Base-by-base conservation (phyloP, 1,284 basidiomycete genomes). In the Irpex lacteus region DNA sequence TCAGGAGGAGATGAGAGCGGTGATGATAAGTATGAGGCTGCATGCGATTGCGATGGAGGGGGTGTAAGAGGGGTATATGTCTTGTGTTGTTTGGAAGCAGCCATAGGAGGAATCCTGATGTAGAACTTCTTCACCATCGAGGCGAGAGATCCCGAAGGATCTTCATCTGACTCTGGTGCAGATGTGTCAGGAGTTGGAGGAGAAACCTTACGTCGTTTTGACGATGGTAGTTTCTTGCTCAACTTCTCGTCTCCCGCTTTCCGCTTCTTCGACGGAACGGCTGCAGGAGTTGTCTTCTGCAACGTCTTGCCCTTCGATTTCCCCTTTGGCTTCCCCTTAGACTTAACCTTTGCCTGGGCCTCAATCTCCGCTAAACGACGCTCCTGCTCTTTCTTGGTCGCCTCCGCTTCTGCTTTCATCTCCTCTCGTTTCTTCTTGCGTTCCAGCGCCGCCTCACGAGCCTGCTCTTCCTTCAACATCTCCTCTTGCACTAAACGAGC, bases 401-500 rank as follows among this genome's bases (percentile, higher is more conserved):
- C 60, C 6, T 66, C 68, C 4, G 70, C 68, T 54, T 52, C 63
- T 26, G 56, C 75, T 52, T 59, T 61, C 56, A 56, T 60, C 65
- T 83, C 81, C 61, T 84, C 82, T 58, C 81, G 76, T 69, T 77
- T 81, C 70, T 78, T 78, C 73, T 82, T 86, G 74, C 78, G 81
- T 75, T 86, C 84, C 1, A 73, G 70, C 1, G 79, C 81, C 18
- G 78, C 75, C 70, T 85, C 82, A 70, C 85, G 88, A 18, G 80
- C 79, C 47, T 71, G 75, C 13, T 73, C 70, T 71, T 87, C 85
- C 68, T 80, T 81, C 65, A 79, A 78, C 36, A 91, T 78, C 74
- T 87, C 87, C 32, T 81, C 80, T 62, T 80, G 80, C 64, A 91
- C 72, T 68, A 85, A 74, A 50, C 77, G 75, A 2, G 91, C 90